Evolutionary conservation across 768 basidiomycete species (phyloP), one percentile per base, ranked within the genome.

Genomic region (Termitomyces sp.): DNA sequence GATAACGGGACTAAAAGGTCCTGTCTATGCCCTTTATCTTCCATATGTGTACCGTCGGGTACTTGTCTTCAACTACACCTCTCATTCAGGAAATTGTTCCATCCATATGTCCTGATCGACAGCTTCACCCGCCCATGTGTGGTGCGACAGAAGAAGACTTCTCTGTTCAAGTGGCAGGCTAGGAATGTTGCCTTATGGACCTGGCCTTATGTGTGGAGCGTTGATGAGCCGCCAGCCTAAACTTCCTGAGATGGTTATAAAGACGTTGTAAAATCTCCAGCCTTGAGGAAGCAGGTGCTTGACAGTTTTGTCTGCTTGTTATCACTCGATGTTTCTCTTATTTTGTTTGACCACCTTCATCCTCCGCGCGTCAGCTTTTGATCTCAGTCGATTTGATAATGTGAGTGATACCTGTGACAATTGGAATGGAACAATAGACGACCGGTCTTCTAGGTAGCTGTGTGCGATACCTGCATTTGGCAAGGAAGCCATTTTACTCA

Each of bases 311-410:
- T 46, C 46, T 39, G 36, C 32, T 26, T 46, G 31, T 52, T 37
- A 36, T 44, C n/a, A 31, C 39, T 14, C 37, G 6, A 68, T 67
- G 66, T 52, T 44, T 24, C 57, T 61, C 18, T 44, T 55, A 56
- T 31, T 63, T 44, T 36, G 53, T 22, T 44, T 60, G 2, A 41
- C 26, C 26, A 29, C 51, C 54, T 54, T 54, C 37, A 37, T 64
- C 46, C 32, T 64, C 16, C 58, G 49, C 43, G 63, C 63, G 18
- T 57, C 53, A 52, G 82, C 79, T 22, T 86, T 83, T 64, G 81
- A 85, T 69, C 78, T 78, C 62, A 74, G 74, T 59, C 76, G 84
- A 50, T 83, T 75, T 66, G 86, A 88, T 68, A 88, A 87, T 63
- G 86, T 86, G 63, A 57, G 79, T 32, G 8, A 34, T 44, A n/a